Evolutionary conservation across 352 stramenopile genomes (phyloP).

Genomic region (Aphanomyces cochlioides): DNA sequence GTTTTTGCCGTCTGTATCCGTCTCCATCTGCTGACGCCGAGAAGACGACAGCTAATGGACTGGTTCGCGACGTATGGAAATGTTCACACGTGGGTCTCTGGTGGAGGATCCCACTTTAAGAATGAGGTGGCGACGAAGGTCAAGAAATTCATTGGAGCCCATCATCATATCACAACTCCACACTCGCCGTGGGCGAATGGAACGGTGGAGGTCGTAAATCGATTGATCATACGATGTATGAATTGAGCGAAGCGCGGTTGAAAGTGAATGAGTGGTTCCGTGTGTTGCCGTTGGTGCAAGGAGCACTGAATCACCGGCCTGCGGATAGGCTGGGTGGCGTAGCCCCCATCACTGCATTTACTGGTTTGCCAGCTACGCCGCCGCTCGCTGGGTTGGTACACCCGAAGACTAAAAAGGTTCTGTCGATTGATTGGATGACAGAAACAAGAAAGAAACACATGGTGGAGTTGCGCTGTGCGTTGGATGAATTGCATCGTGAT

Average conservation of each 20-base stretch:
- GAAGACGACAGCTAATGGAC: neutral
- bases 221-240: no score
- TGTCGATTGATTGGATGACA: no score
- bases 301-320: no score
- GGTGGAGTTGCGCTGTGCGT: neutral
- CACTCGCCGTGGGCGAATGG: neutral
- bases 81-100: neutral
- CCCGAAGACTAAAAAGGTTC: no score
- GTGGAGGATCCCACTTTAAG: neutral
- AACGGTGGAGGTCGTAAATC: no score
- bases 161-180: neutral
- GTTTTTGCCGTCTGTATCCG: slow-evolving; percentile 26
- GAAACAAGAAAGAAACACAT: neutral
- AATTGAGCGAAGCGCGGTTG: no score
- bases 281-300: no score
- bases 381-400: no score
- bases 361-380: no score
- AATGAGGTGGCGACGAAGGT: neutral
- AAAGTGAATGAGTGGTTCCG: no score
- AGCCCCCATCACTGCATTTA: no score
- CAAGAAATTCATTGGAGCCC: neutral
- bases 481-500: neutral
- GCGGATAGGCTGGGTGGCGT: no score
- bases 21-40: neutral
- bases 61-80: neutral